These are phyloP conservation scores for Cystobasidium pallidum DNA, from an alignment of 1,284 basidiomycete genomes.

Conservation along the genomic window DNA sequence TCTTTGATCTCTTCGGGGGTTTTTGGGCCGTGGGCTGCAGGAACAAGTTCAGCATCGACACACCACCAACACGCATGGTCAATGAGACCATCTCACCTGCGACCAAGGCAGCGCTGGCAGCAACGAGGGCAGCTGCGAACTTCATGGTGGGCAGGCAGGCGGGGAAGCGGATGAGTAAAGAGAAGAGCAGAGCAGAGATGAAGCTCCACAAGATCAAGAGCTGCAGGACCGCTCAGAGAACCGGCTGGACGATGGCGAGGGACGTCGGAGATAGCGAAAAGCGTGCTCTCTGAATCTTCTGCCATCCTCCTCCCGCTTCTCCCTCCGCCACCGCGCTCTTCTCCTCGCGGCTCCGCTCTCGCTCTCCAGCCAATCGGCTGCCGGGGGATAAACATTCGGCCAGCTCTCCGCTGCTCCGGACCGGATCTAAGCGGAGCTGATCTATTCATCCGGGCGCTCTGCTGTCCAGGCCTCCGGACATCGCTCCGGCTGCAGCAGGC, in stretches of 20 bases:
- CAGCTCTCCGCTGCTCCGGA: slow-evolving; percentile 1
- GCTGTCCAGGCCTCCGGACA: not conserved
- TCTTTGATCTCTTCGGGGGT: slow-evolving; percentile 54
- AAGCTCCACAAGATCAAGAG: not conserved
- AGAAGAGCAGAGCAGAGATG: not conserved
- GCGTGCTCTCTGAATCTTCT: not conserved
- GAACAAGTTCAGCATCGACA: not conserved
- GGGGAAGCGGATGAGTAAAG: not conserved
- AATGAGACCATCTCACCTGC: slow-evolving; percentile 26
- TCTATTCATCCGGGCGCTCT: slow-evolving; percentile 2
- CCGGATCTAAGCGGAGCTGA: not conserved
- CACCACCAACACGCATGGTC: not conserved
- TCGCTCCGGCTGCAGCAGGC: too few species aligned
- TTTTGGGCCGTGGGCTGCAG: slow-evolving; percentile 54
- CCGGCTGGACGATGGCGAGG: not conserved
- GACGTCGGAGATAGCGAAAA: not conserved
- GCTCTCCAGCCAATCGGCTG: slow-evolving; percentile 8
- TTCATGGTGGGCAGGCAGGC: slow-evolving; percentile 37
- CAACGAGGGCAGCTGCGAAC: slow-evolving; percentile 35
- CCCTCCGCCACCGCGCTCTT: not conserved
- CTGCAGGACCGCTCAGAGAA: too few species aligned
- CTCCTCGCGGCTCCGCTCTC: slow-evolving; percentile 1
- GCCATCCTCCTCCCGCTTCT: not conserved
- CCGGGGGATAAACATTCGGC: slow-evolving; percentile 12
- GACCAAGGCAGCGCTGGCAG: slow-evolving; percentile 37